Evolutionary conservation across 1,284 basidiomycete species (phyloP).

Genomic region (Inonotus hispidus): DNA sequence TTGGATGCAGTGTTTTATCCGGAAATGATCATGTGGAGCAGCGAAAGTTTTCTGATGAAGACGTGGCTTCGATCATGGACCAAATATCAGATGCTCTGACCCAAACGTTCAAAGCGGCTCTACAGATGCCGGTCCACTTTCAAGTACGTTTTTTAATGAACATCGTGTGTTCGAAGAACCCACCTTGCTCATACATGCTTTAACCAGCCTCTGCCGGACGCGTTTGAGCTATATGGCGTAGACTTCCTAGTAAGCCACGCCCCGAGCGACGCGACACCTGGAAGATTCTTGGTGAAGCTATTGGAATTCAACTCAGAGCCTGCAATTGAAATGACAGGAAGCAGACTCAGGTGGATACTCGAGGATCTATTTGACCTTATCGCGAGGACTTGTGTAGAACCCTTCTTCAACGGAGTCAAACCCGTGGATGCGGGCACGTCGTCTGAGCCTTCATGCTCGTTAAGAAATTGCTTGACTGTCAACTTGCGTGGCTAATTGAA

Average conservation of each 20-base stretch:
- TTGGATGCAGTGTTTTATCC: slow-evolving; percentile 52
- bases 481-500: background rate
- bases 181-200: background rate
- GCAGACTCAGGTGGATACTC: slow-evolving; percentile 74
- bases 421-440: background rate
- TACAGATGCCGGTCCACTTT: slow-evolving; percentile 82
- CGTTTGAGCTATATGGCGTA: slow-evolving; percentile 92
- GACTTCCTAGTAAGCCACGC: slow-evolving; percentile 79
- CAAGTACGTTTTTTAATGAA: slow-evolving; percentile 46
- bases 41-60: slow-evolving; percentile 36
- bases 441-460: background rate
- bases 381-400: slow-evolving; percentile 60
- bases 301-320: slow-evolving; percentile 95
- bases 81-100: slow-evolving; percentile 66
- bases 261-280: slow-evolving; percentile 17
- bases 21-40: slow-evolving; percentile 25
- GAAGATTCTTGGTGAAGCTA: slow-evolving; percentile 61
- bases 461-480: slow-evolving; percentile 10
- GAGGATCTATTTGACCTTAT: slow-evolving; percentile 78
- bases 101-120: slow-evolving; percentile 82
- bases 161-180: slow-evolving; percentile 3
- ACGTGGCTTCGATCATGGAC: slow-evolving; percentile 52
- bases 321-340: slow-evolving; percentile 91
- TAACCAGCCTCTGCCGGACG: slow-evolving; percentile 77
- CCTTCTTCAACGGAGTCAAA: slow-evolving; percentile 43